Percentiles rank a stretch among this genome's conserved stretches.
phyloP scores from a whole-genome alignment of 306 rosid genomes.

The Lotus japonicus region DNA sequence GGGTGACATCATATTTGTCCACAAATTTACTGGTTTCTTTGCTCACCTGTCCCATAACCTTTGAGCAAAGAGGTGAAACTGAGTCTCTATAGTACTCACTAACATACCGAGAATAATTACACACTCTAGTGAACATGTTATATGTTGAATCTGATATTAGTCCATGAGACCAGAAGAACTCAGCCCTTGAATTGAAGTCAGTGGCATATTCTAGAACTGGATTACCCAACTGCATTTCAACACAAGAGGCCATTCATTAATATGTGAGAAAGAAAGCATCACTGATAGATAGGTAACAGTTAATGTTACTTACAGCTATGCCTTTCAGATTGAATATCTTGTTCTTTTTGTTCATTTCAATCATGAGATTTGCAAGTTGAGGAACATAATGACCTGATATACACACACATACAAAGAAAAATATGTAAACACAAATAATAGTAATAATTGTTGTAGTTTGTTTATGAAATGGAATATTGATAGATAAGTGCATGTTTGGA shows the following conservation, averaged over 20 bases:
- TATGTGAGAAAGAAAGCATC: neutral
- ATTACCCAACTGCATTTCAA: conserved; percentile 39
- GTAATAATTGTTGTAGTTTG: neutral
- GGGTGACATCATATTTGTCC: conserved; percentile 70
- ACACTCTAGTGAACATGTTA: conserved; percentile 37
- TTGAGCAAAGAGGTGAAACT: conserved; percentile 40
- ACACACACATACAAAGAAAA: neutral
- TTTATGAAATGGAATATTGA: neutral
- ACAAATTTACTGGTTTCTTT: conserved; percentile 72
- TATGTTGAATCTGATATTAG: conserved; percentile 48
- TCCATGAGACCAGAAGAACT: conserved; percentile 52
- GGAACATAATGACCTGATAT: conserved; percentile 71
- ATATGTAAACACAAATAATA: neutral
- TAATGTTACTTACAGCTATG: conserved; percentile 47
- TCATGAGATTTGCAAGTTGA: conserved; percentile 66
- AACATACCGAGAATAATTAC: conserved; percentile 41
- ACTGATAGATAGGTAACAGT: neutral
- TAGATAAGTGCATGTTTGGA: too few relatives aligned
- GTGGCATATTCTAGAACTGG: conserved; percentile 45
- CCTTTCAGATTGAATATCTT: conserved; percentile 57
- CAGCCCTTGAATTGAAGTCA: conserved; percentile 50
- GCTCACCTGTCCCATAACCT: conserved; percentile 60
- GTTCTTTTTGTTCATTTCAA: conserved; percentile 44
- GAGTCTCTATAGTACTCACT: conserved; percentile 44
- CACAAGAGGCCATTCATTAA: neutral